Base-by-base conservation (phyloP, 1,139 yeast genomes). In the Zhuliangozyma parablackwelliae region DNA sequence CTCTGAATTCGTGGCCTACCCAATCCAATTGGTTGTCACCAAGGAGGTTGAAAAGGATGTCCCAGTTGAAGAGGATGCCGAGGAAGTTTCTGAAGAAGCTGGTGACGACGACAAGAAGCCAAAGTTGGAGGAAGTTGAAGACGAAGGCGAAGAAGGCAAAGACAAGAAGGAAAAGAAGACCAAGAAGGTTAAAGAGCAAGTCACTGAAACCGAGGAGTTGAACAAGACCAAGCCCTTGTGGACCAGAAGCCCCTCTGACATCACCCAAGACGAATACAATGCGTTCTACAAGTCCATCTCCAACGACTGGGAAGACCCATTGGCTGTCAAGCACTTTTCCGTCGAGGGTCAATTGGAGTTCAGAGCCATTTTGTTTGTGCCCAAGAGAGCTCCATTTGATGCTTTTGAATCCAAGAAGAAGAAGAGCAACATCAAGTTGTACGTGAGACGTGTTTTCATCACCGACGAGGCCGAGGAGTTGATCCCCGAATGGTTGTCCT, bases 261-360 rank as follows among this genome's bases (percentile, higher is more conserved):
- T 94, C 54, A 80, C 96, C 53, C 94, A 89, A 77, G 98, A 94
- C 52, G 99, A 94, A 75, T 94, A 94, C 80, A 92, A 94, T 62
- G 95, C 97, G 47, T 94, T 94, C 86, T 94, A 94, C 86, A 94
- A 94, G 79, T 88, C 97, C 38, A 92, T 94, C 61, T 90, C 98
- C 42, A 94, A 94, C 72, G 99, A 94, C 72, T 94, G 98, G 98
- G 98, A 92, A 77, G 98, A 92, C 67, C 99, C 97, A 72, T 82
- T 92, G 66, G 97, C 97, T 52, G 97, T 92, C 56, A 94, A 94
- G 82, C 99, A 94, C 76, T 94, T 94, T 78, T 88, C 97, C 39
- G 99, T 94, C 64, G 99, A 94, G 77, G 99, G 99, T 80, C 98
- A 94, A 78, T 82, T 94, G 61, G 99, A 94, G 76, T 94, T 94